Evolutionary conservation across 352 stramenopile species (phyloP), one percentile per base, ranked within the genome.

Genomic region (Phytophthora hibernalis): DNA sequence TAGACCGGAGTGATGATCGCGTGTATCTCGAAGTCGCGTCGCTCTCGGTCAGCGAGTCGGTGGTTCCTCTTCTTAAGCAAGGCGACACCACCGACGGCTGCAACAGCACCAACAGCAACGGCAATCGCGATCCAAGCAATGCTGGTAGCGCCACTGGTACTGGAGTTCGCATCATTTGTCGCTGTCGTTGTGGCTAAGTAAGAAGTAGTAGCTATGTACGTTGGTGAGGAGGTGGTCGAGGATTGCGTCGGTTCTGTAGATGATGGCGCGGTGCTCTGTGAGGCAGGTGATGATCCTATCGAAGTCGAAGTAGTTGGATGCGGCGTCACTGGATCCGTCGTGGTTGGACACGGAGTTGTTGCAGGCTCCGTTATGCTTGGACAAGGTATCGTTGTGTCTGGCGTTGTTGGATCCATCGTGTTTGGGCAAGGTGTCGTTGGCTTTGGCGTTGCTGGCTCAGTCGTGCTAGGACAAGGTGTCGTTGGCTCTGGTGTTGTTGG

Each of bases 21-120:
- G 38, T 61, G 22, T 55, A 71, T 66, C 47, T 35, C 54, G 49
- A 66, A 71, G 35, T 67, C 50, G 30, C 55, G 31, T 42, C 56
- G 56, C 37, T 61, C 63, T 53, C n/a, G 28, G 21, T 18, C 15
- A 20, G 37, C 37, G 15, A 43, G 37, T n/a, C 37, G 42, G n/a
- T 16, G 16, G 11, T 37, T 54, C 13, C 15, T 48, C 11, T 67
- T 54, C 21, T 43, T 47, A 38, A 51, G 59, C 24, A 62, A 11
- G 9, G 54, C 24, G 24, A 49, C 33, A 24, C 31, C 55, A 37
- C 24, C 49, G 15, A 55, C 18, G 4, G 26, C 43, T n/a, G 20
- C 55, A 22, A 60, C 33, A 31, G 57, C 33, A 22, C 31, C 49
- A 30, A 65, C 45, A 21, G 44, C 57, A n/a, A 21, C 35, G 8